Percentiles rank a stretch among this genome's conserved stretches.
Conservation (phyloP, 1,284 basidiomycete genomes). For the Melampsora americana region DNA sequence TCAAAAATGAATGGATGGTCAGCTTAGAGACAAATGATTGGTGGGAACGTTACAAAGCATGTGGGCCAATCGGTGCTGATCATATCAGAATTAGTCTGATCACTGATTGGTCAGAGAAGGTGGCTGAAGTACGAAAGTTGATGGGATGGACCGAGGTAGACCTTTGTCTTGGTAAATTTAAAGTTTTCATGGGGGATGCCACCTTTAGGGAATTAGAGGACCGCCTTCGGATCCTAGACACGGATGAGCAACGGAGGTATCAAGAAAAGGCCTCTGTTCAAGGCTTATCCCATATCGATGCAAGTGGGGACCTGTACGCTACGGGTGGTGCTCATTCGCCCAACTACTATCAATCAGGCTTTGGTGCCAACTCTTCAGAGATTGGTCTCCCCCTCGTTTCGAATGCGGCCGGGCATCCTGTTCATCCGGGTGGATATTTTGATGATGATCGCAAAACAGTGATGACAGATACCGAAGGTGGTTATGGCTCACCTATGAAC, state of each 20-base stretch:
- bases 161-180: slow-evolving; percentile 73
- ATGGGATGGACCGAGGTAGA: slow-evolving; percentile 69
- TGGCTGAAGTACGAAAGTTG: slow-evolving; percentile 60
- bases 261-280: slow-evolving; percentile 63
- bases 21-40: slow-evolving; percentile 85
- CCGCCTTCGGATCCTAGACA: slow-evolving; percentile 72
- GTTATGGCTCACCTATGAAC: slow-evolving; percentile 44
- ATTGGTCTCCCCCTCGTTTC: slow-evolving; percentile 67
- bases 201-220: slow-evolving; percentile 91
- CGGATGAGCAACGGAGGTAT: slow-evolving; percentile 66
- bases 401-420: slow-evolving; percentile 67
- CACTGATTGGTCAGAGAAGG: slow-evolving; percentile 54
- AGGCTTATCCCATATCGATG: slow-evolving; percentile 66
- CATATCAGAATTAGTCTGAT: slow-evolving; percentile 52
- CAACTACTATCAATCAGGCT: slow-evolving; percentile 52
- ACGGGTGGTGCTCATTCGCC: slow-evolving; percentile 58
- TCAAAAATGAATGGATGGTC: slow-evolving; percentile 68
- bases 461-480: slow-evolving; percentile 70
- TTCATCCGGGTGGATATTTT: slow-evolving; percentile 59
- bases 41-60: slow-evolving; percentile 68
- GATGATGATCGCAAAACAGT: slow-evolving; percentile 72
- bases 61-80: slow-evolving; percentile 57
- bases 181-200: slow-evolving; percentile 81
- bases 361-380: slow-evolving; percentile 53
- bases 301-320: slow-evolving; percentile 70